A percentile compares a stretch with the other conserved stretches of the same genome.
Conservation (phyloP, 108 stramenopile genomes). For the Pseudonitzschia multistriata region DNA sequence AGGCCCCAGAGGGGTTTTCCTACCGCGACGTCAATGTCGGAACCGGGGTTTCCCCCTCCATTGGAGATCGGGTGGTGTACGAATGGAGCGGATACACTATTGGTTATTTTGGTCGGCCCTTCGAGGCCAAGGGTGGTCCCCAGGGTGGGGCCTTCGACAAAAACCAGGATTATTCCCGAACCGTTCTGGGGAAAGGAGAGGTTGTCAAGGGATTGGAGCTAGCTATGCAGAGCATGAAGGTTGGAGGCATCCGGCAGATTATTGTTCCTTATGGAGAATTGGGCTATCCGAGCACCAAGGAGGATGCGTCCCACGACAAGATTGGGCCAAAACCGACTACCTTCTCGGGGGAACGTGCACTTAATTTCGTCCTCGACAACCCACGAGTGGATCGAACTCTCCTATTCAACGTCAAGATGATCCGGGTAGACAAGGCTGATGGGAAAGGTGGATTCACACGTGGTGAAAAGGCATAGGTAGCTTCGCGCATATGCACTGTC, state of each 20-base stretch:
- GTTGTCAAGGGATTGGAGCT: conserved; percentile 79
- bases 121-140: conserved; percentile 84
- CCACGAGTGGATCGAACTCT: conserved; percentile 88
- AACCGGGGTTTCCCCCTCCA: conserved; percentile 27
- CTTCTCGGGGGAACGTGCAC: conserved; percentile 83
- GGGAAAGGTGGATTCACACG: conserved; percentile 72
- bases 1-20: conserved; percentile 57
- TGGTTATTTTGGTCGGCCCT: conserved; percentile 90
- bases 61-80: conserved; percentile 87
- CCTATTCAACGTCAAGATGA: conserved; percentile 85
- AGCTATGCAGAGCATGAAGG: conserved; percentile 72
- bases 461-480: conserved; percentile 28
- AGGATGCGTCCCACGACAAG: conserved; percentile 66
- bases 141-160: conserved; percentile 92
- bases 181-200: conserved; percentile 66
- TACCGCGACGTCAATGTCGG: conserved; percentile 75
- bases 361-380: conserved; percentile 93
- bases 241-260: conserved; percentile 87
- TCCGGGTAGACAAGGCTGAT: conserved; percentile 90
- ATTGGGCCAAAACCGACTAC: conserved; percentile 92
- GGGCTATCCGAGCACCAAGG: conserved; percentile 56
- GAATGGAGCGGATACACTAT: conserved; percentile 98
- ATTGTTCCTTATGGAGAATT: conserved; percentile 80
- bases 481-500: not conserved
- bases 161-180: conserved; percentile 76